These are phyloP conservation scores for Russula sp. DNA, from an alignment of 768 basidiomycete genomes.

Conservation along the genomic window DNA sequence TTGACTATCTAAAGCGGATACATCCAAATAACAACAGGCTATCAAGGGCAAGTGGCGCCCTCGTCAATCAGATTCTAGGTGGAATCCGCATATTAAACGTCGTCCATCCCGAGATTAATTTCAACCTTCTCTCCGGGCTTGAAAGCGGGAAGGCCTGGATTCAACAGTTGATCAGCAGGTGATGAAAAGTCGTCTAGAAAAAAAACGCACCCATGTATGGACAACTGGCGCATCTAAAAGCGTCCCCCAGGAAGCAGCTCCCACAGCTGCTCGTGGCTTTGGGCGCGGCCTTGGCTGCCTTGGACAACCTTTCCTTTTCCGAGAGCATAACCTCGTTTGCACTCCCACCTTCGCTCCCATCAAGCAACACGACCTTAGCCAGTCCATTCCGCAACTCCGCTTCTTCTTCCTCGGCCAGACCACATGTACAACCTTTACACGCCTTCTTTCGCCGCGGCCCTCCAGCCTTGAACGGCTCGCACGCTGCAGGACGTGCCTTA, in stretches of 20 bases:
- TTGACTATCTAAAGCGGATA: background rate
- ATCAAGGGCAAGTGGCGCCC: background rate
- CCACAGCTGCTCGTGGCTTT: slow-evolving; percentile 97
- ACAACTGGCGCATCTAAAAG: slow-evolving; percentile 94
- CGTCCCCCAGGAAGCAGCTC: slow-evolving; percentile 96
- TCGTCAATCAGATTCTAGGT: background rate
- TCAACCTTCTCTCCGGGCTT: slow-evolving; percentile 98
- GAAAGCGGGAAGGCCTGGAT: slow-evolving; percentile 91
- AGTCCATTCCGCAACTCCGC: slow-evolving; percentile 56
- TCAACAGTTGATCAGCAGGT: slow-evolving; percentile 15
- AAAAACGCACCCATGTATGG: slow-evolving; percentile 84
- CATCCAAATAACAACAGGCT: background rate
- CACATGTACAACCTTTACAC: slow-evolving; percentile 95
- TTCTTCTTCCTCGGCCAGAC: slow-evolving; percentile 89
- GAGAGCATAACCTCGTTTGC: slow-evolving; percentile 53
- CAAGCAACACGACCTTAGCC: slow-evolving; percentile 66
- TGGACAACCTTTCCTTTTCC: slow-evolving; percentile 63
- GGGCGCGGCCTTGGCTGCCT: slow-evolving; percentile 66
- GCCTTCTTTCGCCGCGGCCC: slow-evolving; percentile 79
- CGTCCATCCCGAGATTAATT: slow-evolving; percentile 85
- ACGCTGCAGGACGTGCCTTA: slow-evolving; percentile 71
- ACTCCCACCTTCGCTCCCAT: slow-evolving; percentile 58
- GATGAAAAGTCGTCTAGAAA: slow-evolving; percentile 16
- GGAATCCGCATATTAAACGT: slow-evolving; percentile 49
- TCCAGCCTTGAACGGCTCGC: slow-evolving; percentile 56